These are phyloP conservation scores for Boletellus ananas DNA, from an alignment of 768 basidiomycete genomes.

Conservation along the genomic window DNA sequence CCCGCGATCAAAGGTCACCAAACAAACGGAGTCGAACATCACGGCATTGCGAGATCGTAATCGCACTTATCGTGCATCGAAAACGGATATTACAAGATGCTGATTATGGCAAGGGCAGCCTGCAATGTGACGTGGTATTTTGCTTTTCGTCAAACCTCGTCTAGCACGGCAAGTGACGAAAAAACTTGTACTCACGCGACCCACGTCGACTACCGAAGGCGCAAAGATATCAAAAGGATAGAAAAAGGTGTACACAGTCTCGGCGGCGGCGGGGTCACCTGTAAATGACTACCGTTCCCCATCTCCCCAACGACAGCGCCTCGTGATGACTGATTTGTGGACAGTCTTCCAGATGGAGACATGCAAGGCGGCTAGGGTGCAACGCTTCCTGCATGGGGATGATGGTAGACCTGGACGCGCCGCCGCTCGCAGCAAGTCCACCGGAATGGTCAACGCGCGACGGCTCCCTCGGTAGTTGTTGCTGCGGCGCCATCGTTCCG, in stretches of 20 bases:
- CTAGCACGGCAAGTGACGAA: constrained; percentile 4
- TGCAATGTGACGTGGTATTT: constrained; percentile 15
- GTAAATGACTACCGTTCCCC: constrained; percentile 32
- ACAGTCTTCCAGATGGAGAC: constrained; percentile 42
- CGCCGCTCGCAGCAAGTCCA: constrained; percentile 9
- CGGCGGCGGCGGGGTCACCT: neutral
- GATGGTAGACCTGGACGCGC: constrained; percentile 30
- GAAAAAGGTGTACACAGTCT: too few relatives aligned
- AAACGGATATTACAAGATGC: constrained; percentile 24
- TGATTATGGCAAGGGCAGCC: constrained; percentile 8
- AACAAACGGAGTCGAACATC: neutral
- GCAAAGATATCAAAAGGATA: neutral
- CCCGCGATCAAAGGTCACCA: neutral
- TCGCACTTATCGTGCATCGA: constrained; percentile 13
- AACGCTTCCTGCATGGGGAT: constrained; percentile 38
- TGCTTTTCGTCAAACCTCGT: constrained; percentile 7
- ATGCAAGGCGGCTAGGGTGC: constrained; percentile 35
- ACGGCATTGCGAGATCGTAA: constrained; percentile 15
- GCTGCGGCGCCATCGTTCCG: constrained; percentile 5
- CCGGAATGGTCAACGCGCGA: constrained; percentile 4
- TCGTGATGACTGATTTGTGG: constrained; percentile 36
- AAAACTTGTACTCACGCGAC: constrained; percentile 18
- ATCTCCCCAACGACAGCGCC: constrained; percentile 35
- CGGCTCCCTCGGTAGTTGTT: neutral
- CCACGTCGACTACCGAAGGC: constrained; percentile 11